Conservation (phyloP, 2,329 filamentous ascomycete species). For the Neonectria ditissima region DNA sequence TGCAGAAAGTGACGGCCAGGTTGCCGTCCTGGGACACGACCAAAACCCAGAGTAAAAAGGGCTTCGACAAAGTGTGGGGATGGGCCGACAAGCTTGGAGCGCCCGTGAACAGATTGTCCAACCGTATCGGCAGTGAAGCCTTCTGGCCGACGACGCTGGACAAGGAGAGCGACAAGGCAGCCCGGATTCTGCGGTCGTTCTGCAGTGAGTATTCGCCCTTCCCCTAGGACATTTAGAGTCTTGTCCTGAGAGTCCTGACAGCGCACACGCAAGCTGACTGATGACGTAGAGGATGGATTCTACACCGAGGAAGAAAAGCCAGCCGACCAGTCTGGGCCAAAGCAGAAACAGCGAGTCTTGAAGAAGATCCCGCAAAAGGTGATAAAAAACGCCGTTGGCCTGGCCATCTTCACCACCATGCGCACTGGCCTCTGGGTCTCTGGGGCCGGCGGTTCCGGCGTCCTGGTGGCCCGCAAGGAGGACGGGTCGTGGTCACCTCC, state of each 20-base stretch:
- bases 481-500: constrained; percentile 82
- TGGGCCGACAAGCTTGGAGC: constrained; percentile 66
- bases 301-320: constrained; percentile 55
- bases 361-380: constrained; percentile 68
- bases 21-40: constrained; percentile 65
- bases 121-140: constrained; percentile 82
- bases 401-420: constrained; percentile 79
- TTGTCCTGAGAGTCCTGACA: too few species aligned
- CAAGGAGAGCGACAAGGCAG: constrained; percentile 90
- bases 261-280: background rate
- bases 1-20: constrained; percentile 51
- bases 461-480: constrained; percentile 71
- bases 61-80: constrained; percentile 79
- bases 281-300: constrained; percentile 61
- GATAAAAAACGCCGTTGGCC: constrained; percentile 72
- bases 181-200: constrained; percentile 84
- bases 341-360: constrained; percentile 59
- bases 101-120: constrained; percentile 83
- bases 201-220: constrained; percentile 71
- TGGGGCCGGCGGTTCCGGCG: constrained; percentile 74
- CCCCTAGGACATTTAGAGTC: background rate
- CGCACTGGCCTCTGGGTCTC: constrained; percentile 75
- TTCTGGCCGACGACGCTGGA: constrained; percentile 90
- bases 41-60: constrained; percentile 68
- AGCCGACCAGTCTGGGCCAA: constrained; percentile 47